Evolutionary conservation across 192 early-diverging fungal genomes (phyloP), one percentile per base, ranked within the genome.

Genomic region (Allomyces macrogynus): DNA sequence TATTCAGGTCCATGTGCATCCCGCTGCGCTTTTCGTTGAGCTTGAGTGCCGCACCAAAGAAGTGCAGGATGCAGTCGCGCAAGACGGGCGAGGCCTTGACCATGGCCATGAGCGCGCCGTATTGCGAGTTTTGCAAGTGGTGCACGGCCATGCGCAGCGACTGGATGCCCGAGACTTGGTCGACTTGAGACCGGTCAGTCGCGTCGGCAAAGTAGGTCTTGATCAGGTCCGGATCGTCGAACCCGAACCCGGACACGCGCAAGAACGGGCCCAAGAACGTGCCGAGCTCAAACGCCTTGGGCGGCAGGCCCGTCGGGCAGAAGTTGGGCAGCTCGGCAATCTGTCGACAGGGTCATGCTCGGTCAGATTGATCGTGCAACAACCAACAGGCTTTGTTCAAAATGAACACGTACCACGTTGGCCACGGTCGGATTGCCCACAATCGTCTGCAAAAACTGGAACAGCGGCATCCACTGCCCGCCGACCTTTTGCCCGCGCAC

Each of bases 261-360:
- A 89, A 82, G 61, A 89, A 89, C 11, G 85, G 87, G 3, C 90
- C 90, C 0, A 93, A 73, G 32, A 90, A 69, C n/a, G 86, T 81
- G 12, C 78, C 61, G 4, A 80, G 64, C 66, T 89, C 87, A 18
- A 89, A 68, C 23, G 66, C 24, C 10, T 27, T 44, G 12, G 67
- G 57, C 14, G 12, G 32, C 16, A 27, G 16, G 40, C 22, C 43
- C 22, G 61, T 12, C 44, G 61, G 64, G 7, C 20, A 5, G 4
- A 24, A 67, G 54, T 62, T 57, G 12, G 49, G 49, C 12, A 57
- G 49, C 3, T 57, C 20, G 12, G 49, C 16, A 5, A 57, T 57
- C 49, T 57, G 7, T 40, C 3, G 32, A 40, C 26, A 40, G 7
- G 7, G 7, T 40, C 32, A 40, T 3, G 7, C 0, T 40, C 32